These are phyloP conservation scores for Diaporthe sp. DNA, from an alignment of 2,329 filamentous ascomycete genomes.

Conservation along the genomic window DNA sequence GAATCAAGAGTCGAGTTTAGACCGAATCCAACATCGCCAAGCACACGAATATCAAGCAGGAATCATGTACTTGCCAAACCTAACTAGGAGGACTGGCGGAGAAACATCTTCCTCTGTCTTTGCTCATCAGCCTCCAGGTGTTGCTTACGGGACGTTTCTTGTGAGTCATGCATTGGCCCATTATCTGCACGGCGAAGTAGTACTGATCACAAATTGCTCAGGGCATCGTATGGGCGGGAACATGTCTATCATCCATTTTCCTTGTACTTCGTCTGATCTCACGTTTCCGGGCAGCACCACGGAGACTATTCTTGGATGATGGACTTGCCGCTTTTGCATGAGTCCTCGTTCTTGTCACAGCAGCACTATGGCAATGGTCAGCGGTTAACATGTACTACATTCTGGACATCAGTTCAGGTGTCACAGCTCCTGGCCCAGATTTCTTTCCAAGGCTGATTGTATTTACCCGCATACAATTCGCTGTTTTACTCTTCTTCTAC, in stretches of 20 bases:
- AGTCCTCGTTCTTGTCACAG: constrained; percentile 14
- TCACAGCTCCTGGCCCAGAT: not conserved
- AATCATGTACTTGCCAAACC: not conserved
- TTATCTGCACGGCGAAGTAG: not conserved
- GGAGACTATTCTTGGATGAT: constrained; percentile 2
- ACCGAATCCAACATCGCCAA: not conserved
- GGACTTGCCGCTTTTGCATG: constrained; percentile 13
- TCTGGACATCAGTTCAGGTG: not conserved
- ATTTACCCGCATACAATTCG: not conserved
- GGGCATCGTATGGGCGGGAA: constrained; percentile 6
- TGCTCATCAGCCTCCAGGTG: constrained; percentile 7
- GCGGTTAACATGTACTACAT: not conserved
- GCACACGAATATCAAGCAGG: not conserved
- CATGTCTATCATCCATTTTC: constrained; percentile 11
- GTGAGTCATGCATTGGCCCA: not conserved
- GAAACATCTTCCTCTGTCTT: not conserved
- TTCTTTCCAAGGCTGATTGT: not conserved
- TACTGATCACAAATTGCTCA: not conserved
- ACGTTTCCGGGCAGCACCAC: not conserved
- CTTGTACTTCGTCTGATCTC: constrained; percentile 8
- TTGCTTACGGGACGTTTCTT: not conserved
- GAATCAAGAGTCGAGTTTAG: not conserved
- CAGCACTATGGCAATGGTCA: constrained; percentile 2
- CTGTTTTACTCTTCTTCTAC: too few relatives aligned
- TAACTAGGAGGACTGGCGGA: not conserved